Evolutionary conservation across 2,329 filamentous ascomycete species (phyloP).

Genomic region (Colletotrichum liriopes): DNA sequence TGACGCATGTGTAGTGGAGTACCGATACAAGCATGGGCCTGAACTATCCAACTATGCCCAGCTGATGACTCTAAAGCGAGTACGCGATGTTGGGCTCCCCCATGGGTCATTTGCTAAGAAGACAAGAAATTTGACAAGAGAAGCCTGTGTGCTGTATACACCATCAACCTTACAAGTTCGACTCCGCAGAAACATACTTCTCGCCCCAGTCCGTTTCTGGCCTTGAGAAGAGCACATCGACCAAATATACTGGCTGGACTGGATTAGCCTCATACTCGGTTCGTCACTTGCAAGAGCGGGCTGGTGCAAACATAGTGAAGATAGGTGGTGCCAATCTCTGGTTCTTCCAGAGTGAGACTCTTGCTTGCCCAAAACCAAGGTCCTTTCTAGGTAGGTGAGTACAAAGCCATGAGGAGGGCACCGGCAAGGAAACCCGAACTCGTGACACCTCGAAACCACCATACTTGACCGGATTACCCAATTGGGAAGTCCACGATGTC

Average conservation of each 20-base stretch:
- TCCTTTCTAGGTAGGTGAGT: background rate
- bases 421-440: background rate
- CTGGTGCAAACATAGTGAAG: background rate
- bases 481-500: slow-evolving; percentile 2
- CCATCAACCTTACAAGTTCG: background rate
- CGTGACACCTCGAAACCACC: background rate
- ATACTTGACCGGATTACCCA: background rate
- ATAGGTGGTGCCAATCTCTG: background rate
- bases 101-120: background rate
- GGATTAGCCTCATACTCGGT: background rate
- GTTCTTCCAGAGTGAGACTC: background rate
- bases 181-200: background rate
- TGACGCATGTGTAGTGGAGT: too few relatives aligned
- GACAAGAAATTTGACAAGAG: background rate
- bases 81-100: too few relatives aligned
- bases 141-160: background rate
- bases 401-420: background rate
- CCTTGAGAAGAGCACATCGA: background rate
- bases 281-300: background rate
- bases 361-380: background rate
- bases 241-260: background rate
- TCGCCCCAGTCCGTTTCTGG: background rate
- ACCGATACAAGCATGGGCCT: too few relatives aligned
- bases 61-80: too few relatives aligned
- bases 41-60: too few relatives aligned